Evolutionary conservation across 306 rosid species (phyloP), one percentile per base, ranked within the genome.

Genomic region (Sophora flavescens): DNA sequence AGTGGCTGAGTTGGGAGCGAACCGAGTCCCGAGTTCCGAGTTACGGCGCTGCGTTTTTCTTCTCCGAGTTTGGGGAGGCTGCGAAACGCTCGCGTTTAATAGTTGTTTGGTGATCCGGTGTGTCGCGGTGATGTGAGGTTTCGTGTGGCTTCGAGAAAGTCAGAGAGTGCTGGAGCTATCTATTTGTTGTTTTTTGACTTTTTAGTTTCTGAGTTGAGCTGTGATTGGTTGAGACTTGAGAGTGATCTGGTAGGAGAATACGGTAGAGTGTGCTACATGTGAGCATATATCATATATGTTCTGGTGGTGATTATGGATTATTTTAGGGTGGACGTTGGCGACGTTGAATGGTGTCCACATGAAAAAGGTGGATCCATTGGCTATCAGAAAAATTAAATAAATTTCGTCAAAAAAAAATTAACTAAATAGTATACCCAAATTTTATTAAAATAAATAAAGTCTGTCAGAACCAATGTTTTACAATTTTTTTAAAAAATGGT

Each of bases 341-440:
- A 53, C 6, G 75, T 12, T 22, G 35, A 70, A 76, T 61, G 68
- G 63, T n/a, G 82, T 64, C 86, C 96, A 85, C 91, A 76, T 26
- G 75, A 79, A 50, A 53, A 6, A 18, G 32, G 64, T 74, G 74
- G 76, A 35, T 70, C 63, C 36, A 15, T 11, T 53, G 15, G 54
- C 13, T 11, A 72, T 42, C 77, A 72, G n/a, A 67, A 80, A 67
- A 72, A 51, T 15, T 22, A 4, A 44, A 32, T 68, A 18, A 18
- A 22, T 28, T 44, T 2, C 4, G 33, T 28, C 44, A 54, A 4
- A 16, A 60, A 38, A n/a, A n/a, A n/a, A n/a, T n/a, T n/a, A n/a
- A n/a, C n/a, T n/a, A n/a, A n/a, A n/a, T n/a, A n/a, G n/a, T n/a
- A n/a, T n/a, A n/a, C n/a, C n/a, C n/a, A n/a, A n/a, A n/a, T n/a